These are phyloP conservation scores for Auricularia cornea DNA, from an alignment of 768 basidiomycete genomes.

Conservation along the genomic window DNA sequence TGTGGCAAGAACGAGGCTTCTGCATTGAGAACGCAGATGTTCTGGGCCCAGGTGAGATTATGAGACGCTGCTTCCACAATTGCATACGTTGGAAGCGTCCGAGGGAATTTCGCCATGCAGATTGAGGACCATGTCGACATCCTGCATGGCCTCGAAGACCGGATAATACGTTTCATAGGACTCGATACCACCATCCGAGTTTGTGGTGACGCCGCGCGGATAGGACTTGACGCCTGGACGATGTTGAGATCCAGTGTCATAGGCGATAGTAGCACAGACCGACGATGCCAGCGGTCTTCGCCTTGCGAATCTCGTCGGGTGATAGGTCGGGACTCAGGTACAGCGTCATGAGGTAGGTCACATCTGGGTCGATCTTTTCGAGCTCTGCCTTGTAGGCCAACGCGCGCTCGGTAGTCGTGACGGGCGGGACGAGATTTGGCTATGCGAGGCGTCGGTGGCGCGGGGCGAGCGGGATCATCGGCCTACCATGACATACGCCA, in stretches of 20 bases:
- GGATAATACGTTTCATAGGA: slow-evolving; percentile 91
- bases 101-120: slow-evolving; percentile 96
- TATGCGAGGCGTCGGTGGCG: slow-evolving; percentile 20
- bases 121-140: slow-evolving; percentile 89
- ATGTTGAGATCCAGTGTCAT: neutral
- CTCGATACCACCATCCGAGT: slow-evolving; percentile 93
- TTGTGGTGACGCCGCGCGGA: slow-evolving; percentile 94
- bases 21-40: slow-evolving; percentile 89
- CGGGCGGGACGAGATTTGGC: slow-evolving; percentile 91
- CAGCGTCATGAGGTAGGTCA: slow-evolving; percentile 91
- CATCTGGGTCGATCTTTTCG: slow-evolving; percentile 60
- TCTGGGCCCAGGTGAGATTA: slow-evolving; percentile 34
- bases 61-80: neutral
- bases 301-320: slow-evolving; percentile 83
- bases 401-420: slow-evolving; percentile 74
- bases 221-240: slow-evolving; percentile 82
- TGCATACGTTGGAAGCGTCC: slow-evolving; percentile 50
- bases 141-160: slow-evolving; percentile 90
- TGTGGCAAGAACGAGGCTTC: slow-evolving; percentile 86
- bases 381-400: slow-evolving; percentile 72
- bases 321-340: slow-evolving; percentile 91
- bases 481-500: slow-evolving; percentile 94
- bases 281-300: slow-evolving; percentile 72
- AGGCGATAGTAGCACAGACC: slow-evolving; percentile 24
- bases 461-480: neutral